These are phyloP conservation scores for Brettanomyces custersianus DNA, from an alignment of 805 yeast species.

Conservation along the genomic window DNA sequence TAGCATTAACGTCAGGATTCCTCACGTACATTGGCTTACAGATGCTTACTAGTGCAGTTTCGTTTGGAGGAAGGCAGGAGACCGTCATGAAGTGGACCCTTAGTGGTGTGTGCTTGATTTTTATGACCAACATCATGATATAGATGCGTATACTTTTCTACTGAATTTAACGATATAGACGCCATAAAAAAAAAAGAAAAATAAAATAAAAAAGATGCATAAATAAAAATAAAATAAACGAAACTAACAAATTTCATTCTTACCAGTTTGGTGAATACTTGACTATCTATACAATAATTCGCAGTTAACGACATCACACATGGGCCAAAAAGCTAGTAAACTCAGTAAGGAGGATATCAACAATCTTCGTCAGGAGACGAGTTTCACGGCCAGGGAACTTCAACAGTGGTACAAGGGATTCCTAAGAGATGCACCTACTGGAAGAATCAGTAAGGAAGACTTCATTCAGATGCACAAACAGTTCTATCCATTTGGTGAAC, in stretches of 20 bases:
- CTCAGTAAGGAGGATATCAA: constrained; percentile 83
- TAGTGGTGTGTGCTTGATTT: constrained; percentile 50
- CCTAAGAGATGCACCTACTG: constrained; percentile 85
- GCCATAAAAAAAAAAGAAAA: too few species aligned
- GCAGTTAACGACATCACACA: too few species aligned
- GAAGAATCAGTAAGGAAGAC: constrained; percentile 79
- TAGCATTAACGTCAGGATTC: constrained; percentile 78
- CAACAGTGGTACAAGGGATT: constrained; percentile 99
- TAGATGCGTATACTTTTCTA: constrained; percentile 6
- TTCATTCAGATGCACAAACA: constrained; percentile 89
- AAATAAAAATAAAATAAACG: too few species aligned
- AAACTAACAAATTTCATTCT: too few species aligned
- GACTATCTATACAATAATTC: too few species aligned
- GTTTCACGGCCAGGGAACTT: constrained; percentile 85
- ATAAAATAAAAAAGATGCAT: too few species aligned
- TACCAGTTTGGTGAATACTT: too few species aligned
- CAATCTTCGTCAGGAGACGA: constrained; percentile 74
- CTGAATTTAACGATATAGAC: constrained; percentile 11
- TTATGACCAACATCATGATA: constrained; percentile 31
- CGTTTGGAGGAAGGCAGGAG: constrained; percentile 66
- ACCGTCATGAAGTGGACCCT: constrained; percentile 51
- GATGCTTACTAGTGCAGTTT: constrained; percentile 76
- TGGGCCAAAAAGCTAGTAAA: constrained; percentile 96
- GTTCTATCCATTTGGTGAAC: constrained; percentile 97
- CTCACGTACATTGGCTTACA: constrained; percentile 72